Conservation (phyloP, 192 early-diverging fungal genomes). For the Entophlyctis luteolus region DNA sequence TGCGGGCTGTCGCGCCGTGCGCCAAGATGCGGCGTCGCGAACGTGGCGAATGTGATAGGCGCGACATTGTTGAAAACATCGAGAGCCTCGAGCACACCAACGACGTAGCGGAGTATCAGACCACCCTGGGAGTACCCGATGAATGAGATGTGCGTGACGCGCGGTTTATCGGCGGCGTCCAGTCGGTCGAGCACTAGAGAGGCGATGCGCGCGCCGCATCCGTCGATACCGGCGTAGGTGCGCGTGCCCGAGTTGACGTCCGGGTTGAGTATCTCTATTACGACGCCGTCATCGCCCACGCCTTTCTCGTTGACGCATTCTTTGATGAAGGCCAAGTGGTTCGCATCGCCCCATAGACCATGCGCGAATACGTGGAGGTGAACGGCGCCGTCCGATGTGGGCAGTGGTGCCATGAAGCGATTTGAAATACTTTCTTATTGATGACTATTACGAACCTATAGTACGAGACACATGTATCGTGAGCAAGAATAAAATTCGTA, state of each 20-base stretch:
- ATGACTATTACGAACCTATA: no score
- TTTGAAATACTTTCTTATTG: no score
- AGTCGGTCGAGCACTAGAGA: slow-evolving; percentile 15
- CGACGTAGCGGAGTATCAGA: slow-evolving; percentile 44
- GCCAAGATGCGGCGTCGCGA: slow-evolving; percentile 51
- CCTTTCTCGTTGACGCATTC: neutral
- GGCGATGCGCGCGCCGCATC: slow-evolving; percentile 30
- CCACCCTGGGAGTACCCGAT: slow-evolving; percentile 55
- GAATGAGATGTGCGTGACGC: slow-evolving; percentile 39
- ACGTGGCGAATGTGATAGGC: slow-evolving; percentile 42
- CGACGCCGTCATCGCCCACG: neutral
- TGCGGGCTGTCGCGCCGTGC: slow-evolving; percentile 3
- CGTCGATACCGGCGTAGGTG: slow-evolving; percentile 49
- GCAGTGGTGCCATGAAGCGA: no score
- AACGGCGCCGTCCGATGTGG: no score
- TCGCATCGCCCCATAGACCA: slow-evolving; percentile 61
- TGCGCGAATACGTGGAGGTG: slow-evolving; percentile 63
- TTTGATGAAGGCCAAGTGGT: slow-evolving; percentile 50
- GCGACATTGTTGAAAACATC: neutral
- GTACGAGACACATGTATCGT: no score
- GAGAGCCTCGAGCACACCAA: slow-evolving; percentile 41
- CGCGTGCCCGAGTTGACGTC: slow-evolving; percentile 25
- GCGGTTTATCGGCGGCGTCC: neutral
- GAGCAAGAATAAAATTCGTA: no score
- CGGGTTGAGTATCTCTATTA: slow-evolving; percentile 30